These are phyloP conservation scores for Exophiala calicioides DNA, from an alignment of 2,329 filamentous ascomycete species.

Conservation along the genomic window DNA sequence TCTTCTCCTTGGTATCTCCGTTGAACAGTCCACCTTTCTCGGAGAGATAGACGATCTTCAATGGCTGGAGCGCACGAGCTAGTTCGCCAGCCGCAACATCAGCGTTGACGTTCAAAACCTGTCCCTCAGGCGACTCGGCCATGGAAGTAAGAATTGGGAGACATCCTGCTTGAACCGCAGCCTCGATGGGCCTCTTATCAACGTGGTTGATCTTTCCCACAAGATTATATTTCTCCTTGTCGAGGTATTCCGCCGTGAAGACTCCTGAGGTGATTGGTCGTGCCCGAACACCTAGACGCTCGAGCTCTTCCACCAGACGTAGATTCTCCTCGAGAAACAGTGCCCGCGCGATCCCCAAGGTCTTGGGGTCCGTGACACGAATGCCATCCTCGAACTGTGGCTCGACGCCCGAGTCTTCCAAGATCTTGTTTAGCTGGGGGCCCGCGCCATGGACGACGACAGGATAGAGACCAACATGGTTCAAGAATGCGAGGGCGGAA, in stretches of 20 bases:
- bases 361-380: conserved; percentile 92
- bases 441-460: conserved; percentile 95
- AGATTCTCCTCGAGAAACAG: conserved; percentile 95
- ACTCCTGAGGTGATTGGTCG: conserved; percentile 87
- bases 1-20: conserved; percentile 89
- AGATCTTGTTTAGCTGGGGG: conserved; percentile 87
- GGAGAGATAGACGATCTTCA: conserved; percentile 98
- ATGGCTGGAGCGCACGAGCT: conserved; percentile 80
- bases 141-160: conserved; percentile 94
- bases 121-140: conserved; percentile 88
- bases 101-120: conserved; percentile 95
- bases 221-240: conserved; percentile 93
- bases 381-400: conserved; percentile 97
- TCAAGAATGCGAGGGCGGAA: conserved; percentile 83
- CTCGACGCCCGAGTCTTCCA: conserved; percentile 88
- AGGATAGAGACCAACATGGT: conserved; percentile 91
- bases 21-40: conserved; percentile 97
- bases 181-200: conserved; percentile 86
- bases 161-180: conserved; percentile 85
- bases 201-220: conserved; percentile 95
- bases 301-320: conserved; percentile 84
- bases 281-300: conserved; percentile 84
- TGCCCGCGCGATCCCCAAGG: conserved; percentile 83
- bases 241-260: conserved; percentile 89
- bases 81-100: conserved; percentile 95